phyloP scores from a whole-genome alignment of 1,139 yeast genomes.

The Pichia sp. region DNA sequence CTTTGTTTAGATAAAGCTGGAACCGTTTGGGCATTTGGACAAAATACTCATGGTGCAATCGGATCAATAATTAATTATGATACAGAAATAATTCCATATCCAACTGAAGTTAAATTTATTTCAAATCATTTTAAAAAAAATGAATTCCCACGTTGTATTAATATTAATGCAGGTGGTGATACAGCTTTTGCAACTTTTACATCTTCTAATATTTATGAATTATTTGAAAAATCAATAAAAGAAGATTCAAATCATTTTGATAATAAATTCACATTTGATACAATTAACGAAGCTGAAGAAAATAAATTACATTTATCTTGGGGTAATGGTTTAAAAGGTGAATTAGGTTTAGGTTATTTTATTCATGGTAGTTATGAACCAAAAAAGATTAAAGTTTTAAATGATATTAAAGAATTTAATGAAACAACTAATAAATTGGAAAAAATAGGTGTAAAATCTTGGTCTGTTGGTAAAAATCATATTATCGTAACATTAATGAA shows the following conservation, averaged over 20 bases:
- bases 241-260: conserved; percentile 12
- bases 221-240: conserved; percentile 28
- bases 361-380: conserved; percentile 72
- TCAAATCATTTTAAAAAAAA: conserved; percentile 33
- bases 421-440: conserved; percentile 33
- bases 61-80: conserved; percentile 64
- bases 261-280: conserved; percentile 22
- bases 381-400: conserved; percentile 47
- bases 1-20: conserved; percentile 60
- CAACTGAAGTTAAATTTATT: conserved; percentile 45
- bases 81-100: conserved; percentile 64
- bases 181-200: conserved; percentile 52
- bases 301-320: conserved; percentile 45
- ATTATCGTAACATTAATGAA: conserved; percentile 54
- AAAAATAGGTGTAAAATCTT: conserved; percentile 42
- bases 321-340: conserved; percentile 88
- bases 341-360: conserved; percentile 67
- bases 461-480: conserved; percentile 65
- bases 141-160: conserved; percentile 38
- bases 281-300: conserved; percentile 24
- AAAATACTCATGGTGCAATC: conserved; percentile 74
- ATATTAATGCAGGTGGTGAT: conserved; percentile 62
- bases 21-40: conserved; percentile 76
- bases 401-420: conserved; percentile 37
- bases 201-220: conserved; percentile 29